phyloP scores from a whole-genome alignment of 805 yeast species.

The Yarrowia sp. region DNA sequence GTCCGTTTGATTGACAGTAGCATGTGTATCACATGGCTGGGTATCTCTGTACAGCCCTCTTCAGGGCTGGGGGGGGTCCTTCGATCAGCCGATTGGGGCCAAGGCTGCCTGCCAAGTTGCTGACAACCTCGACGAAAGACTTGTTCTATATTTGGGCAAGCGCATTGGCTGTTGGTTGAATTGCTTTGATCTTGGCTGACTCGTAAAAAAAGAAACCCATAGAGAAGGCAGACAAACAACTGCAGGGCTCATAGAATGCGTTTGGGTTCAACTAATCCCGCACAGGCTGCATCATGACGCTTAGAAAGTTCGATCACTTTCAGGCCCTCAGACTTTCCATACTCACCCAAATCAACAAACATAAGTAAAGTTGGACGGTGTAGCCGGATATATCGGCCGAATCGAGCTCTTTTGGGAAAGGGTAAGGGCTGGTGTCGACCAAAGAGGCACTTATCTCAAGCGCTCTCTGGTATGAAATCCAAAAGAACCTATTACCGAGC shows the following conservation, averaged over 20 bases:
- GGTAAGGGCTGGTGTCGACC: not conserved
- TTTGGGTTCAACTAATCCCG: slow-evolving; percentile 11
- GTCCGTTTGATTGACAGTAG: not conserved
- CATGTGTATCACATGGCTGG: slow-evolving; percentile 19
- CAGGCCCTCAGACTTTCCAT: not conserved
- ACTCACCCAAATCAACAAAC: slow-evolving; percentile 2
- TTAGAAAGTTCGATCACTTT: not conserved
- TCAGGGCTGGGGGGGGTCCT: not conserved
- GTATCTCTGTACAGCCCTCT: not conserved
- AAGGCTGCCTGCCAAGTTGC: not conserved
- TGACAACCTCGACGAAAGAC: not conserved
- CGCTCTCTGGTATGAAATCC: not conserved
- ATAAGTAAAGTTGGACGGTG: not conserved
- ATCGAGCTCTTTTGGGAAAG: not conserved
- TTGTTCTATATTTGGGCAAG: not conserved
- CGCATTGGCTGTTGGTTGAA: not conserved
- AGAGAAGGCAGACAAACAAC: not conserved
- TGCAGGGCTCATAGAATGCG: not conserved
- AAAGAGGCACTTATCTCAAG: slow-evolving; percentile 7
- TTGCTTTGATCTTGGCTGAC: not conserved
- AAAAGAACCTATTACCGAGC: slow-evolving; percentile 1
- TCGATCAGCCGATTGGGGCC: not conserved
- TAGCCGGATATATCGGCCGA: slow-evolving; percentile 13
- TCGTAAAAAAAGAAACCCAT: slow-evolving; percentile 6
- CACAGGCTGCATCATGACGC: slow-evolving; percentile 10